Evolutionary conservation across 139 green algal genomes (phyloP).

Genomic region (Chlorella sorokiniana): DNA sequence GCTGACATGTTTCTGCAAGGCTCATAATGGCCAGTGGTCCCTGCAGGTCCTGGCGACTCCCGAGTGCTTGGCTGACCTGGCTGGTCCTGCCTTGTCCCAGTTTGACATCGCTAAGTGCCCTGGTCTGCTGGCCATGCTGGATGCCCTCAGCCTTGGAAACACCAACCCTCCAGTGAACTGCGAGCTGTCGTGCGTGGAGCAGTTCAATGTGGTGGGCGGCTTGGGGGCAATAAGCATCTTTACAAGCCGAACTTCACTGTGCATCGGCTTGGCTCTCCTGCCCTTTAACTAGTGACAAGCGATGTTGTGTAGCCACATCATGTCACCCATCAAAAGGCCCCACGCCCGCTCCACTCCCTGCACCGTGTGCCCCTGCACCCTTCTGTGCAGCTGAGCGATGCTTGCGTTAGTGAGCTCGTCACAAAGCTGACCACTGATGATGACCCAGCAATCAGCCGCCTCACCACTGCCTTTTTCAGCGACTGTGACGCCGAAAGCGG

Average conservation of each 20-base stretch:
- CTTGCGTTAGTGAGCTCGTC: too few species aligned
- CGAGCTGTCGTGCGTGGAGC: slow-evolving; percentile 9
- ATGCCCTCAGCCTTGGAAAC: slow-evolving; percentile 9
- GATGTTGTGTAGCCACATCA: too few species aligned
- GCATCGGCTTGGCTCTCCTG: too few species aligned
- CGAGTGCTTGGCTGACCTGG: neutral
- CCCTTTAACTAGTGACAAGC: too few species aligned
- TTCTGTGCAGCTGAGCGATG: too few species aligned
- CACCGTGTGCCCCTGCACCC: too few species aligned
- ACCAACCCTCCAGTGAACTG: slow-evolving; percentile 1
- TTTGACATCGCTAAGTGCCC: slow-evolving; percentile 6
- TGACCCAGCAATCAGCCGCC: too few species aligned
- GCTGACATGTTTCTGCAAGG: neutral
- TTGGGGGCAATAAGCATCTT: neutral
- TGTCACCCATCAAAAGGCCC: too few species aligned
- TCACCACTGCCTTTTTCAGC: too few species aligned
- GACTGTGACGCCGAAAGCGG: too few species aligned
- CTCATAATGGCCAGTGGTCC: neutral
- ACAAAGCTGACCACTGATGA: too few species aligned
- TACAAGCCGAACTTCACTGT: neutral
- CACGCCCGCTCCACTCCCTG: too few species aligned
- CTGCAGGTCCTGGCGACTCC: neutral
- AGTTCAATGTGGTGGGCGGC: slow-evolving; percentile 8
- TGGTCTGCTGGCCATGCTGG: slow-evolving; percentile 3
- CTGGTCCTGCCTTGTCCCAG: neutral